These are phyloP conservation scores for Suillus placidus DNA, from an alignment of 768 basidiomycete genomes.

Conservation along the genomic window DNA sequence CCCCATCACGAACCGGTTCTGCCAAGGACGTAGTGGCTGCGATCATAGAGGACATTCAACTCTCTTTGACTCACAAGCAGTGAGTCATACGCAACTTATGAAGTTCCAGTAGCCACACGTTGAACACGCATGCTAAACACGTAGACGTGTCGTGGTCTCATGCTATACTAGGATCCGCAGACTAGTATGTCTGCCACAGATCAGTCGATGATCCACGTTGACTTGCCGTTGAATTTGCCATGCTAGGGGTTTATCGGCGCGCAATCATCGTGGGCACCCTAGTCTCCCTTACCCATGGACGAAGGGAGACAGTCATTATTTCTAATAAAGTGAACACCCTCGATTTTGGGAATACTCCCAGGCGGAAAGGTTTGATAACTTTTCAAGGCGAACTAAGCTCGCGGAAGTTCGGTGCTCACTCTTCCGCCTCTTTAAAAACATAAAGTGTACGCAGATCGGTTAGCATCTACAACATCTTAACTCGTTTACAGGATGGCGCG, in stretches of 20 bases:
- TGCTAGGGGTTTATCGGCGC: slow-evolving; percentile 36
- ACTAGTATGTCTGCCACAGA: slow-evolving; percentile 58
- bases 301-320: not conserved
- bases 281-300: not conserved
- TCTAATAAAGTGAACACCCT: slow-evolving; percentile 41
- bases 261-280: slow-evolving; percentile 43
- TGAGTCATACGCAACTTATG: slow-evolving; percentile 22
- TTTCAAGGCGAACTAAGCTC: slow-evolving; percentile 39
- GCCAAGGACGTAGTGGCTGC: slow-evolving; percentile 47
- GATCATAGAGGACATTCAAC: slow-evolving; percentile 47
- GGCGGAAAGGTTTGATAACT: slow-evolving; percentile 53
- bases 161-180: slow-evolving; percentile 45
- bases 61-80: slow-evolving; percentile 52
- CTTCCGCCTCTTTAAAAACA: not conserved
- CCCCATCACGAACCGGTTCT: slow-evolving; percentile 10
- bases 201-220: slow-evolving; percentile 28
- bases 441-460: slow-evolving; percentile 22
- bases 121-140: slow-evolving; percentile 27
- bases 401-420: slow-evolving; percentile 23
- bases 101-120: slow-evolving; percentile 17
- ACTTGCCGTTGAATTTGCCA: slow-evolving; percentile 47
- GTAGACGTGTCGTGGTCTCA: slow-evolving; percentile 66
- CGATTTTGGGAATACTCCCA: slow-evolving; percentile 39
- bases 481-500: slow-evolving; percentile 13
- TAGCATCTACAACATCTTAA: slow-evolving; percentile 24